Evolutionary conservation across 2,329 filamentous ascomycete species (phyloP).

Genomic region (Fusarium napiforme): DNA sequence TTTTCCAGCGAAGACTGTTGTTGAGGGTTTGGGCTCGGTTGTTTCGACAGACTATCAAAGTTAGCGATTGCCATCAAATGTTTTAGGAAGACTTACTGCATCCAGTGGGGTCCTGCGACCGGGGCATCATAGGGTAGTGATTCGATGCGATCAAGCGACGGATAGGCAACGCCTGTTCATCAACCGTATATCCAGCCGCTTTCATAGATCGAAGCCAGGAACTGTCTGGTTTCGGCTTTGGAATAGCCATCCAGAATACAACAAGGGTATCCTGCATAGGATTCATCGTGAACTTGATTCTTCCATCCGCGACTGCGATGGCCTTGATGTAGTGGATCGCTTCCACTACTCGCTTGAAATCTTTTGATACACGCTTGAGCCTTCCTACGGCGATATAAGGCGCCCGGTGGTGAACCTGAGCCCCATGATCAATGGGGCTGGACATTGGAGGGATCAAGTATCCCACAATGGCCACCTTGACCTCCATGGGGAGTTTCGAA

Average conservation of each 20-base stretch:
- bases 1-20: neutral
- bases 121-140: neutral
- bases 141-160: neutral
- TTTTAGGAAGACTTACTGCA: neutral
- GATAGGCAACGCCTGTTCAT: neutral
- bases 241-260: neutral
- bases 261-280: neutral
- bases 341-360: neutral
- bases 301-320: neutral
- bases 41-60: neutral
- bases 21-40: neutral
- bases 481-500: neutral
- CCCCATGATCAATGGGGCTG: neutral
- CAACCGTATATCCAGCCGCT: neutral
- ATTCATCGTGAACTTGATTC: neutral
- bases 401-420: too few relatives aligned
- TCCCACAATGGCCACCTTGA: neutral
- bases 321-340: neutral
- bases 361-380: neutral
- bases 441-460: neutral
- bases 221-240: rapidly evolving
- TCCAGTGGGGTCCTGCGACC: neutral
- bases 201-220: neutral
- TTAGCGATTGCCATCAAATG: neutral
- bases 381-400: too few relatives aligned